These are phyloP conservation scores for Kondoa subrosea DNA, from an alignment of 768 basidiomycete species.

Conservation along the genomic window DNA sequence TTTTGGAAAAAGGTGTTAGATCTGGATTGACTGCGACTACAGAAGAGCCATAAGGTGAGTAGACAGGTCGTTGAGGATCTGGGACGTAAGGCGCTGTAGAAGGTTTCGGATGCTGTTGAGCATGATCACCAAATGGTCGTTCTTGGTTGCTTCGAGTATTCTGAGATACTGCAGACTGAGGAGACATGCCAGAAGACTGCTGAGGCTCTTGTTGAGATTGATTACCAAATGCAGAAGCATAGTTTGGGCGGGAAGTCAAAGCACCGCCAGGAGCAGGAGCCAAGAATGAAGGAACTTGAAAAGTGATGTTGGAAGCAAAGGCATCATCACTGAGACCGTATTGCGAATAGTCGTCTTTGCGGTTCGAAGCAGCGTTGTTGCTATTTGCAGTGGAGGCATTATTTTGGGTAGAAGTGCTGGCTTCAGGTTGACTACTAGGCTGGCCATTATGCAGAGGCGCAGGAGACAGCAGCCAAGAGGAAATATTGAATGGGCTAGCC, in stretches of 20 bases:
- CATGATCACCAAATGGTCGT: background rate
- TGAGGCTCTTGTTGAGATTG: conserved; percentile 9
- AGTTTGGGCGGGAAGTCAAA: background rate
- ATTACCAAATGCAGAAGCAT: background rate
- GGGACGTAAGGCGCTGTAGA: conserved; percentile 10
- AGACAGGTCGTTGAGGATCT: conserved; percentile 19
- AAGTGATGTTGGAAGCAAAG: conserved; percentile 11
- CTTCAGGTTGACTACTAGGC: too few species aligned
- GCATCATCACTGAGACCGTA: conserved; percentile 10
- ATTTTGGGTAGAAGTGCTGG: too few species aligned
- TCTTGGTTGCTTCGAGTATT: conserved; percentile 7
- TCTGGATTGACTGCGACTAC: conserved; percentile 18
- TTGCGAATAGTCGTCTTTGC: background rate
- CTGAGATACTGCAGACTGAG: background rate
- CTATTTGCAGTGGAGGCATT: background rate
- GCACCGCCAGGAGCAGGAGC: conserved; percentile 7
- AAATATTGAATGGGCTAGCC: too few species aligned
- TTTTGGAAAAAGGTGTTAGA: conserved; percentile 9
- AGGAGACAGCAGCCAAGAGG: too few species aligned
- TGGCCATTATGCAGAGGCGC: too few species aligned
- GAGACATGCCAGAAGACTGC: background rate
- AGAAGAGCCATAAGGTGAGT: conserved; percentile 24
- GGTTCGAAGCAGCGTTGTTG: background rate
- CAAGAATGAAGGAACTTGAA: conserved; percentile 15
- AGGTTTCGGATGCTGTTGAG: conserved; percentile 2